Percentiles rank a stretch among this genome's conserved stretches.
These are phyloP conservation scores for Fraxinus excelsior DNA, from an alignment of 257 asterid species.

Conservation along the genomic window DNA sequence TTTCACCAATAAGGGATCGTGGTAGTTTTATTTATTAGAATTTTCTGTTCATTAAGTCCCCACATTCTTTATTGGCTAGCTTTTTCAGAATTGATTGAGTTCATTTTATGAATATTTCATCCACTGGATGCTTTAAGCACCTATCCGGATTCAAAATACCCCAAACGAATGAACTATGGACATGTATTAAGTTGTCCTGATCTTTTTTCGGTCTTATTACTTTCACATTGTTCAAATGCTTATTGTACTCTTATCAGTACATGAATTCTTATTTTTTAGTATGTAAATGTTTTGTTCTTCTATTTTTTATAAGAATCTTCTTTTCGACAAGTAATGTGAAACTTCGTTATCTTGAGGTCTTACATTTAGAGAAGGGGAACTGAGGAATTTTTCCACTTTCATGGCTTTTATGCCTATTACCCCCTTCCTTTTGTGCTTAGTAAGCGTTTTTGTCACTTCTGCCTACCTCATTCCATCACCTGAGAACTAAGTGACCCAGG, in stretches of 20 bases:
- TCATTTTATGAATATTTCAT: neutral
- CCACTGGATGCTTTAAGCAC: conserved; percentile 7
- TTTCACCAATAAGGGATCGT: neutral
- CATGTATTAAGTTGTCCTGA: neutral
- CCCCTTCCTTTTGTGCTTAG: neutral
- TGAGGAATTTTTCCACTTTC: neutral
- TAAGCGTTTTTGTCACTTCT: neutral
- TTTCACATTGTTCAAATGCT: neutral
- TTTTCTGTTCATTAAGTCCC: conserved; percentile 1
- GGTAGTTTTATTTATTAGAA: neutral
- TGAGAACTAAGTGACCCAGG: neutral
- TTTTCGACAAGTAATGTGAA: neutral
- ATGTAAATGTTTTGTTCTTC: no score
- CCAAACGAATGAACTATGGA: neutral
- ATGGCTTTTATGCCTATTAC: neutral
- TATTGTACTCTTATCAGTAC: neutral
- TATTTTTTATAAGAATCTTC: no score
- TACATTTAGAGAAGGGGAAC: neutral
- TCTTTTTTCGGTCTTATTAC: neutral
- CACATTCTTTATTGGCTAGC: neutral
- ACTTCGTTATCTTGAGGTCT: neutral
- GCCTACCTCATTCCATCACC: no score
- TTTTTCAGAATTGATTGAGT: neutral
- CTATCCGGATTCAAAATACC: neutral
- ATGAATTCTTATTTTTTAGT: neutral